Evolutionary conservation across 495 filamentous ascomycete genomes (phyloP).

Genomic region (Delitschia confertaspora): DNA sequence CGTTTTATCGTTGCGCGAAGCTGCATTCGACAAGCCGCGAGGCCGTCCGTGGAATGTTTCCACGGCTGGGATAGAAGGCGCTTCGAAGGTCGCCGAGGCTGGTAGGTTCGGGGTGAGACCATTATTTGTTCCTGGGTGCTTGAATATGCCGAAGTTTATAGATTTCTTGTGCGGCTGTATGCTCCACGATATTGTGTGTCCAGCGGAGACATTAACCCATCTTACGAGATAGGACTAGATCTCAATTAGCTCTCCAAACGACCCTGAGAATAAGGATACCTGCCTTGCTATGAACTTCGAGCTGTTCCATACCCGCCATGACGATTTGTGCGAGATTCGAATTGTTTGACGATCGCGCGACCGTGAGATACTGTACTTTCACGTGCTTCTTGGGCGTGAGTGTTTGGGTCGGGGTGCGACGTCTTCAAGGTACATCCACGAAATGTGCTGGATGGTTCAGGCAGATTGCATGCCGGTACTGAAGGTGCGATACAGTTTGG

Average conservation of each 20-base stretch:
- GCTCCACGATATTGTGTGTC: slow-evolving; percentile 94
- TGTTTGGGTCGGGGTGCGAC: no score
- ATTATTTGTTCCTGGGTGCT: slow-evolving; percentile 69
- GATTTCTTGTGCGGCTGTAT: slow-evolving; percentile 96
- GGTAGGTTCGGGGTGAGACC: slow-evolving; percentile 43
- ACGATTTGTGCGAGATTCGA: not conserved
- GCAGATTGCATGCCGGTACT: no score
- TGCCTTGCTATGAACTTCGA: slow-evolving; percentile 97
- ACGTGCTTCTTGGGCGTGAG: no score
- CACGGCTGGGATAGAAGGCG: slow-evolving; percentile 35
- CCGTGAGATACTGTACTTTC: no score
- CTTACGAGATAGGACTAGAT: slow-evolving; percentile 88
- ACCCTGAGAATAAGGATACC: slow-evolving; percentile 21
- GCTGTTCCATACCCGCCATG: slow-evolving; percentile 93
- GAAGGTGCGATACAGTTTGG: no score
- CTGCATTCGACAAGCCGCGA: slow-evolving; percentile 20
- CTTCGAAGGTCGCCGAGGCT: slow-evolving; percentile 41
- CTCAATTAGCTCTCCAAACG: slow-evolving; percentile 6
- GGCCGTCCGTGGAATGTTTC: slow-evolving; percentile 32
- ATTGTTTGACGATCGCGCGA: no score
- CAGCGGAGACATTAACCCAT: slow-evolving; percentile 84
- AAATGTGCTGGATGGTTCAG: no score
- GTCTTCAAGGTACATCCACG: no score
- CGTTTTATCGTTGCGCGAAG: slow-evolving; percentile 42
- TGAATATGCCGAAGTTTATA: slow-evolving; percentile 95